A percentile compares a stretch with the other conserved stretches of the same genome.
phyloP scores from a whole-genome alignment of 2,329 filamentous ascomycete genomes.

The Aspergillus pseudoviridinutans region DNA sequence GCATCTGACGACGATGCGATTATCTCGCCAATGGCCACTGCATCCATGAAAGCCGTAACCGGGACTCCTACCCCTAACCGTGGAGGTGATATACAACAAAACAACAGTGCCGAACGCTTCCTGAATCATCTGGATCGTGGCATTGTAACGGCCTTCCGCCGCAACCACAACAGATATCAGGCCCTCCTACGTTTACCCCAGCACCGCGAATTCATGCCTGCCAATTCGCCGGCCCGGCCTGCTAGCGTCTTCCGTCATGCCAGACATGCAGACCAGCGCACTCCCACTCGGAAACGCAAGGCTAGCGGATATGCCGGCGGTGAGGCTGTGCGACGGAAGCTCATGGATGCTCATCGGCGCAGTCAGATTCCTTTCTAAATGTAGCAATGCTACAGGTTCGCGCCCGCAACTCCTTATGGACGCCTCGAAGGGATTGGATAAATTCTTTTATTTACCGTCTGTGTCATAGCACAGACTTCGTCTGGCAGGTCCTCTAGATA shows the following conservation, averaged over 20 bases:
- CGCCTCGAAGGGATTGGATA: not conserved
- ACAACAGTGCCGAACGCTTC: constrained; percentile 47
- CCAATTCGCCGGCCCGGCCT: constrained; percentile 40
- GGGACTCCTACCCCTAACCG: constrained; percentile 36
- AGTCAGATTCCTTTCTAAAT: constrained; percentile 35
- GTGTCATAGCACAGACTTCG: constrained; percentile 2
- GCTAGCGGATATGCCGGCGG: constrained; percentile 34
- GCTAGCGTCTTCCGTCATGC: constrained; percentile 43
- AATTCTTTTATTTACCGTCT: not conserved
- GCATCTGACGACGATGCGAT: constrained; percentile 43
- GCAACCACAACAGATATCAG: constrained; percentile 50
- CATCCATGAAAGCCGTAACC: constrained; percentile 31
- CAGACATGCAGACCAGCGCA: constrained; percentile 36
- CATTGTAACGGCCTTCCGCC: constrained; percentile 74
- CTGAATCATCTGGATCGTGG: constrained; percentile 66
- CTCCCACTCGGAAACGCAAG: constrained; percentile 40
- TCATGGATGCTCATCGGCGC: constrained; percentile 41
- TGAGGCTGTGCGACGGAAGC: constrained; percentile 42
- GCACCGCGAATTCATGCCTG: constrained; percentile 43
- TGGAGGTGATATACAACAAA: constrained; percentile 24
- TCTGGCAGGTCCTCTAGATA: not conserved
- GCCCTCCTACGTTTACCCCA: constrained; percentile 46
- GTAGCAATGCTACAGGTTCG: not conserved
- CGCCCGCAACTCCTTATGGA: not conserved
- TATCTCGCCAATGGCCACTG: constrained; percentile 45